Evolutionary conservation across 73 alveolate genomes (phyloP).

Genomic region (Symbiodinium pilosum): DNA sequence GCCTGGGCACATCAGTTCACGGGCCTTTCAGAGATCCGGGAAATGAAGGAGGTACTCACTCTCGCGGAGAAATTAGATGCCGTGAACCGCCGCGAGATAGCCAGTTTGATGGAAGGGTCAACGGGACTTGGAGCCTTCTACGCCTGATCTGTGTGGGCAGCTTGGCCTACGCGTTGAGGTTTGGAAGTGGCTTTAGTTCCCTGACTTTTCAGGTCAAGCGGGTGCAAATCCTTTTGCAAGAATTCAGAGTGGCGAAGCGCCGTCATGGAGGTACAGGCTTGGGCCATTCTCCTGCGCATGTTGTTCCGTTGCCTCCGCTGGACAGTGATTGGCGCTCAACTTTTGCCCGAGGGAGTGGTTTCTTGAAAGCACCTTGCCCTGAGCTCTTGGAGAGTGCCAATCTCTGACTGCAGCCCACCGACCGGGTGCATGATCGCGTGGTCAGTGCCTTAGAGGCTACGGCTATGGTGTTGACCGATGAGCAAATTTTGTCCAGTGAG

Average conservation of each 20-base stretch:
- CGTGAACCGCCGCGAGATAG: slow-evolving; percentile 38
- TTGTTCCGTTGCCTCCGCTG: background rate
- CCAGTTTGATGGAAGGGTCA: slow-evolving; percentile 13
- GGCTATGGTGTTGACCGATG: too few species aligned
- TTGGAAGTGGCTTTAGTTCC: background rate
- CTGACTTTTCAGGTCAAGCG: background rate
- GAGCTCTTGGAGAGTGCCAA: too few species aligned
- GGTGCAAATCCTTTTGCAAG: too few species aligned
- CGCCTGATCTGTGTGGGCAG: background rate
- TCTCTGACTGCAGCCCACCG: too few species aligned
- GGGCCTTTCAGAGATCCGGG: slow-evolving; percentile 24
- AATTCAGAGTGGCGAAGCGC: too few species aligned
- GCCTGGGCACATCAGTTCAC: slow-evolving; percentile 43
- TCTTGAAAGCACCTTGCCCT: too few species aligned
- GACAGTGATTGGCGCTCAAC: background rate
- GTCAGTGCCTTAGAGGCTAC: too few species aligned
- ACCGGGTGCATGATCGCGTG: too few species aligned
- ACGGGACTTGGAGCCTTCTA: background rate
- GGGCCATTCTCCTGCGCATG: background rate
- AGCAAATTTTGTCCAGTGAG: too few species aligned
- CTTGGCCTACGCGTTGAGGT: background rate
- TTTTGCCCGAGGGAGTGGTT: background rate
- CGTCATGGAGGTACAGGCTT: background rate
- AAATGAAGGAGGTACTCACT: slow-evolving; percentile 1
- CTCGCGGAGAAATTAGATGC: slow-evolving; percentile 15